Base-by-base conservation (phyloP, 2,329 filamentous ascomycete species). In the Apiospora arundinis region DNA sequence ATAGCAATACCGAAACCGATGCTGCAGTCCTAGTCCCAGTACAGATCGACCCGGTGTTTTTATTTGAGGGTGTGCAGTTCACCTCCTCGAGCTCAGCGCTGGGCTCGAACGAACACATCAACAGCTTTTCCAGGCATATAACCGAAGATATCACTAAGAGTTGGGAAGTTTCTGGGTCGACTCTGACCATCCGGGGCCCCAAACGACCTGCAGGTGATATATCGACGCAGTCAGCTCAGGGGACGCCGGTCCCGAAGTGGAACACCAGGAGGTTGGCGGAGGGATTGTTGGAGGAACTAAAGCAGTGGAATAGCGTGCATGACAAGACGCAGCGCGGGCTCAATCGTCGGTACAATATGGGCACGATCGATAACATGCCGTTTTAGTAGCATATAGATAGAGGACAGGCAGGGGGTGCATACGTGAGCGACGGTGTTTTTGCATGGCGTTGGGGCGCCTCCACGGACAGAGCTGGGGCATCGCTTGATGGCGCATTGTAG, bases 71-170 rank as follows among this genome's bases (percentile, higher is more conserved):
- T 7, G 48, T 78, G 2, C 56, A 69, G 4, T 69, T 63, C 23
- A 45, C 69, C 4, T 68, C 40, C 11, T 44, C 37, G 12, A 71
- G 71, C 49, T 60, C 66, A 42, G 45, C 60, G 69, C 69, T 67
- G 44, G 73, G 70, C 69, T 73, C 44, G 72, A 73, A 81, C 44
- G 71, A 80, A 2, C 78, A 84, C 37, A 76, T 84, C 11, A 75
- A 78, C 42, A 80, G 73, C 56, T 88, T 88, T 70, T 78, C 79
- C 8, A 79, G 81, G 21, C 82, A 82, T 67, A 85, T 89, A 48
- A 70, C 82, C 6, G 79, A 81, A 11, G 86, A 89, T 56, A 82
- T 88, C 14, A 77, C 78, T 4, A 81, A 80, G 63, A 85, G 83
- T 56, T 89, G 87, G 87, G 71, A 81, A 9, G 75, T 79, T 0